Evolutionary conservation across 1,284 basidiomycete species (phyloP), one percentile per base, ranked within the genome.

Genomic region (Thelephora terrestris): DNA sequence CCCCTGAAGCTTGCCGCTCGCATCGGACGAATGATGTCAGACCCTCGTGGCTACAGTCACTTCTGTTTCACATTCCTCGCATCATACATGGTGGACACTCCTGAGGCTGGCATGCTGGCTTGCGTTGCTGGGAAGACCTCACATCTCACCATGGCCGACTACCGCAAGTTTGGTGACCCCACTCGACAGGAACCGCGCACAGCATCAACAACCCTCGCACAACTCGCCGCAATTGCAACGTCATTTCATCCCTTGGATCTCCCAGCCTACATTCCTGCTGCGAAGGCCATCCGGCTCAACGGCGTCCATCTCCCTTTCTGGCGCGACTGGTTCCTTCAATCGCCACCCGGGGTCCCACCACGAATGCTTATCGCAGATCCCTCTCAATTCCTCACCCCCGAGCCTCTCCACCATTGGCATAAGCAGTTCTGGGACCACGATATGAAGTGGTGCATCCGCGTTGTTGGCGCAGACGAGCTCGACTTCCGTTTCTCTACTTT

Each of bases 61-160:
- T 36, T 36, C 10, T 36, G 34, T 36, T 36, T 12, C n/a, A 36
- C 34, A 10, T n/a, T n/a, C 10, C 34, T 36, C n/a, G 34, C 34
- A 10, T n/a, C n/a, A n/a, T n/a, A n/a, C n/a, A n/a, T n/a, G n/a
- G n/a, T n/a, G n/a, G n/a, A n/a, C n/a, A n/a, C 12, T 36, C n/a
- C n/a, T 36, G 34, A 36, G 34, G 34, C 34, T 36, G 10, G 34
- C 6, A 69, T 58, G 1, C 44, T 64, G 1, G 12, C 12, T 0
- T 50, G 54, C 12, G 29, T 67, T 1, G 1, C 34, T 12, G 34
- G 34, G n/a, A 47, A 0, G 32, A 17, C 24, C 43, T 45, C 24
- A 14, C 43, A 36, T n/a, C 10, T 36, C 12, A 36, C 34, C 12
- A 10, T 36, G 34, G 34, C 34, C 34, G n/a, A 36, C 34, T 36